Conservation (phyloP, 2,329 filamentous ascomycete species). For the Coniella lustricola region DNA sequence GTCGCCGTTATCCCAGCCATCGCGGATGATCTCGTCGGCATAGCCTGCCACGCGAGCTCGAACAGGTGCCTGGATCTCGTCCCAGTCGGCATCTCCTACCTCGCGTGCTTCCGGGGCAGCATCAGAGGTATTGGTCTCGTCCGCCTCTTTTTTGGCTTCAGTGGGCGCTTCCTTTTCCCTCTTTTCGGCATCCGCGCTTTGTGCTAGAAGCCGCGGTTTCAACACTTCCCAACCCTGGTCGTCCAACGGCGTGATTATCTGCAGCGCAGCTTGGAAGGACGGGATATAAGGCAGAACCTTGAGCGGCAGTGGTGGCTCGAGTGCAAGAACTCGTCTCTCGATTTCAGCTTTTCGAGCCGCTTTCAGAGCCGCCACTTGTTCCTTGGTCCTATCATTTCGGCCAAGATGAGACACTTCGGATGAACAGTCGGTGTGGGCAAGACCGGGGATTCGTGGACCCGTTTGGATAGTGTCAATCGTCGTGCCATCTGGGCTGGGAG, state of each 20-base stretch:
- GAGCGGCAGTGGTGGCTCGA: constrained; percentile 58
- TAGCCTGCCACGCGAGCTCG: constrained; percentile 57
- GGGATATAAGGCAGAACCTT: constrained; percentile 62
- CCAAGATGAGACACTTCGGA: constrained; percentile 2
- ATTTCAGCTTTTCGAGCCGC: constrained; percentile 61
- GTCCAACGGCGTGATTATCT: constrained; percentile 60
- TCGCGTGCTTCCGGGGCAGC: constrained; percentile 44
- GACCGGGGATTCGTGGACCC: too few species aligned
- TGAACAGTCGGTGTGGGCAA: too few species aligned
- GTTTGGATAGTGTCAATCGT: background rate
- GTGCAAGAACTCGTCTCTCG: constrained; percentile 58
- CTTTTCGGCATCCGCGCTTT: constrained; percentile 58
- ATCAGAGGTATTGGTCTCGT: constrained; percentile 17
- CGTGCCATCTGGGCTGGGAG: background rate
- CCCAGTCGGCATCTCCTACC: constrained; percentile 61
- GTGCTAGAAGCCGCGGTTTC: constrained; percentile 58
- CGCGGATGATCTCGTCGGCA: constrained; percentile 63
- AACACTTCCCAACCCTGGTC: constrained; percentile 65
- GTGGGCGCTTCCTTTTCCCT: constrained; percentile 36
- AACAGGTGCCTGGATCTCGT: constrained; percentile 61
- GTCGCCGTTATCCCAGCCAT: constrained; percentile 57
- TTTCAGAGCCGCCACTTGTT: constrained; percentile 58
- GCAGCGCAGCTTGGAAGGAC: constrained; percentile 66
- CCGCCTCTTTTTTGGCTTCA: constrained; percentile 13
- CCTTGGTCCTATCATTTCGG: constrained; percentile 46